Evolutionary conservation across 331 rosid species (phyloP).

Genomic region (Acacia concinna): DNA sequence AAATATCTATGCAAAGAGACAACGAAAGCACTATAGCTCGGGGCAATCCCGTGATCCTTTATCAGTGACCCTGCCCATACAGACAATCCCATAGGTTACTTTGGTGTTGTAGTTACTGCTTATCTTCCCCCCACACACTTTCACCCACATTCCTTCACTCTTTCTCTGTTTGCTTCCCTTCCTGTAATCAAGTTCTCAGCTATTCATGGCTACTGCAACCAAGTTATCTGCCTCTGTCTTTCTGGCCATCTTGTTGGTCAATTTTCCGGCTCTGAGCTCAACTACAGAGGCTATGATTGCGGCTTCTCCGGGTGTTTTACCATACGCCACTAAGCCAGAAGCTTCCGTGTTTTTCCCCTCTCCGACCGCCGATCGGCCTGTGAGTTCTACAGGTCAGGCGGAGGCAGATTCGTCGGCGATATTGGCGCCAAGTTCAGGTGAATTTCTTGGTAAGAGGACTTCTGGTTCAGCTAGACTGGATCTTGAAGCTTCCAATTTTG

Average conservation of each 20-base stretch:
- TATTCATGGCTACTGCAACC: constrained; percentile 45
- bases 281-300: constrained; percentile 46
- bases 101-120: not conserved
- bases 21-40: constrained; percentile 5
- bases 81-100: constrained; percentile 3
- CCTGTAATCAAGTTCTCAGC: constrained; percentile 14
- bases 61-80: constrained; percentile 29
- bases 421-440: constrained; percentile 54
- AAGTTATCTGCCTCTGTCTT: constrained; percentile 30
- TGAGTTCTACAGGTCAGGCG: constrained; percentile 32
- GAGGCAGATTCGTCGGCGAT: constrained; percentile 34
- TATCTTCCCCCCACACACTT: constrained; percentile 17
- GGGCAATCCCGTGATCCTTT: constrained; percentile 53
- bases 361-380: constrained; percentile 39
- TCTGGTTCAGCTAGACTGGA: constrained; percentile 37
- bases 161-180: constrained; percentile 25
- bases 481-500: constrained; percentile 26
- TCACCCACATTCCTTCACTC: not conserved
- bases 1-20: constrained; percentile 22
- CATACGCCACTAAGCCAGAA: constrained; percentile 49
- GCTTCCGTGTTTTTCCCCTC: constrained; percentile 65
- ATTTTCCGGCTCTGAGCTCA: constrained; percentile 36
- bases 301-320: constrained; percentile 60
- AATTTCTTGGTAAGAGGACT: constrained; percentile 56
- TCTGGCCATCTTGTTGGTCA: constrained; percentile 32